Evolutionary conservation across 768 basidiomycete genomes (phyloP).

Genomic region (Pisolithus tinctorius): DNA sequence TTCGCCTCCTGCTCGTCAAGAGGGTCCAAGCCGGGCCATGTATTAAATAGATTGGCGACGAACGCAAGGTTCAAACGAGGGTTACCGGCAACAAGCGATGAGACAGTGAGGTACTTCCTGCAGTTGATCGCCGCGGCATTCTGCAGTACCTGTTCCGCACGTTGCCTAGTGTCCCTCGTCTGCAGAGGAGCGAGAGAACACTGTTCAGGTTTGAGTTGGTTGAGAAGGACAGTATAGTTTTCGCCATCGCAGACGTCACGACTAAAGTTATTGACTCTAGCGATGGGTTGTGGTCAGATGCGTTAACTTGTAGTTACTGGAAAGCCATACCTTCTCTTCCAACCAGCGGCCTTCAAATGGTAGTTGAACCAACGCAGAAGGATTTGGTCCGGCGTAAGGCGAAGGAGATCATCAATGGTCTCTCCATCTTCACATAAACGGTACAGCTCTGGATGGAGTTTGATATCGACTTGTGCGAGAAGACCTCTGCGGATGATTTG

Average conservation of each 20-base stretch:
- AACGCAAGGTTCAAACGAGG: constrained; percentile 97
- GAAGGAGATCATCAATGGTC: constrained; percentile 91
- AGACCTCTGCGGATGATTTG: constrained; percentile 94
- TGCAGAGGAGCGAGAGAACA: constrained; percentile 90
- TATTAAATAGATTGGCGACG: constrained; percentile 98
- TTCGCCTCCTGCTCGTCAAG: constrained; percentile 93
- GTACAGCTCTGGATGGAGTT: constrained; percentile 95
- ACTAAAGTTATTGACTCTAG: constrained; percentile 93
- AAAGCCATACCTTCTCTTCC: constrained; percentile 64
- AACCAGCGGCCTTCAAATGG: constrained; percentile 92
- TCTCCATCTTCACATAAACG: constrained; percentile 94
- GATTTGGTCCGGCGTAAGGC: constrained; percentile 95
- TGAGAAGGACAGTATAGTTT: constrained; percentile 93
- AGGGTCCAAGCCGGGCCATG: constrained; percentile 89
- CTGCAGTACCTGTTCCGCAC: constrained; percentile 91
- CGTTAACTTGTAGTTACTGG: background rate
- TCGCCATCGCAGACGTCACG: constrained; percentile 96
- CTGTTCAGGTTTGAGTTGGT: constrained; percentile 91
- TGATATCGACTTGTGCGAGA: constrained; percentile 94
- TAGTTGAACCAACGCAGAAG: constrained; percentile 99
- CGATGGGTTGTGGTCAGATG: background rate
- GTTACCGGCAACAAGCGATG: constrained; percentile 89
- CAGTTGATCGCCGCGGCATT: constrained; percentile 93
- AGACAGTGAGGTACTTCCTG: constrained; percentile 90
- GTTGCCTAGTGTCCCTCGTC: constrained; percentile 70